Evolutionary conservation across 148 eudicot genomes (phyloP), one percentile per base, ranked within the genome.

Genomic region (Dianthus caryophyllus): DNA sequence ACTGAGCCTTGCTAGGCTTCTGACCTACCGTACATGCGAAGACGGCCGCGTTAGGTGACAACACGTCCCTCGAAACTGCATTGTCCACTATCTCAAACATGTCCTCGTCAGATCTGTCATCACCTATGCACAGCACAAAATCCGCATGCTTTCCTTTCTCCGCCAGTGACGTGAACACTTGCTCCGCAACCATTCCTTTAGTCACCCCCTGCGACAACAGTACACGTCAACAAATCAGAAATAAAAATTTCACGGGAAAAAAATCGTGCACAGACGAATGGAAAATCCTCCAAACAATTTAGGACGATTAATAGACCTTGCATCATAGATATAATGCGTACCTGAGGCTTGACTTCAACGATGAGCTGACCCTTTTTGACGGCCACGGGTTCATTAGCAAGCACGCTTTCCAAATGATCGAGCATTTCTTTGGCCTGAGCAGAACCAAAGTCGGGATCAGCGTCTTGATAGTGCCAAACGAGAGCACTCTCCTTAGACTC

Each of bases 361-460:
- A 79, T 79, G 63, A 31, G 59, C 64, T 75, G 76, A 21, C 82
- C 82, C 79, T 72, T 79, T 67, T 71, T 79, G 29, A 64, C 82
- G 20, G 79, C 76, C 14, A 79, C 76, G 29, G 79, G 82, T 66
- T 79, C 82, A 64, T 79, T 79, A 8, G 82, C 73, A 30, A 79
- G 71, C 18, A 79, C 82, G 27, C 76, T 79, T 71, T 79, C 82
- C 15, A 79, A 62, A 67, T 79, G 79, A 79, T 79, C 82, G 48
- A 79, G 82, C 73, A 79, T 51, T 26, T 79, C 82, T 65, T 75
- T 79, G 63, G 82, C 82, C 49, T 79, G 79, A 67, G 82, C 76
- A 54, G 82, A 75, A 22, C 82, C 82, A 71, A 79, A 79, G 64
- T 75, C 82, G 4, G 79, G 79, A 48, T 79, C 82, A 48, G 82